Evolutionary conservation across 129 eudicot species (phyloP).

Genomic region (Centaurea solstitialis): DNA sequence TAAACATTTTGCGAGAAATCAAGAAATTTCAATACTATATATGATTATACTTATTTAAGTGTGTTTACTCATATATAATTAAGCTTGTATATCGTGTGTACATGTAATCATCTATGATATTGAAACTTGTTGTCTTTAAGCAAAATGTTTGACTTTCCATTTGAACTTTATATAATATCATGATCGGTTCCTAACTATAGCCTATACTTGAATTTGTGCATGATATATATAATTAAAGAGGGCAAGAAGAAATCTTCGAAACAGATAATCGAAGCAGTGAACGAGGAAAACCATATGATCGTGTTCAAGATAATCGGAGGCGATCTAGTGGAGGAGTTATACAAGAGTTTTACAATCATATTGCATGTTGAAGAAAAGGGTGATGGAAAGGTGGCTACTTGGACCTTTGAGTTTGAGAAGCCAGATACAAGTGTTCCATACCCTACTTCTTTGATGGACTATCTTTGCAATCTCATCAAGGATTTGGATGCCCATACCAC

Average conservation of each 20-base stretch:
- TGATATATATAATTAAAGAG: background rate
- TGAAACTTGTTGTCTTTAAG: no score
- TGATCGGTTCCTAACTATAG: background rate
- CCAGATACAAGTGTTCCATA: conserved; percentile 22
- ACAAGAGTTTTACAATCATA: conserved; percentile 27
- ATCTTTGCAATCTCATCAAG: conserved; percentile 18
- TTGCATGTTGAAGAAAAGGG: conserved; percentile 36
- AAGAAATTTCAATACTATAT: no score
- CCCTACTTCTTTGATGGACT: conserved; percentile 37
- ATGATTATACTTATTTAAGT: no score
- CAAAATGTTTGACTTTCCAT: no score
- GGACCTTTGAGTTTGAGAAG: conserved; percentile 43
- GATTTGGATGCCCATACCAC: conserved; percentile 33
- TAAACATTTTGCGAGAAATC: no score
- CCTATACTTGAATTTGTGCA: background rate
- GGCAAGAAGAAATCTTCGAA: conserved; percentile 30
- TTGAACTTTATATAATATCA: background rate
- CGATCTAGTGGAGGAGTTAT: conserved; percentile 36
- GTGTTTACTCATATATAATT: no score
- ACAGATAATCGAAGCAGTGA: conserved; percentile 32
- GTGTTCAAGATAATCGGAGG: conserved; percentile 54
- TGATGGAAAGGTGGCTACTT: conserved; percentile 27
- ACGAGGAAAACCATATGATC: conserved; percentile 28
- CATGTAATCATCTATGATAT: no score
- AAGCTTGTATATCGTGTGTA: no score